Percentiles rank a stretch among this genome's conserved stretches.
Evolutionary conservation across 768 basidiomycete genomes (phyloP).

Genomic region (Plicaturopsis crispa): DNA sequence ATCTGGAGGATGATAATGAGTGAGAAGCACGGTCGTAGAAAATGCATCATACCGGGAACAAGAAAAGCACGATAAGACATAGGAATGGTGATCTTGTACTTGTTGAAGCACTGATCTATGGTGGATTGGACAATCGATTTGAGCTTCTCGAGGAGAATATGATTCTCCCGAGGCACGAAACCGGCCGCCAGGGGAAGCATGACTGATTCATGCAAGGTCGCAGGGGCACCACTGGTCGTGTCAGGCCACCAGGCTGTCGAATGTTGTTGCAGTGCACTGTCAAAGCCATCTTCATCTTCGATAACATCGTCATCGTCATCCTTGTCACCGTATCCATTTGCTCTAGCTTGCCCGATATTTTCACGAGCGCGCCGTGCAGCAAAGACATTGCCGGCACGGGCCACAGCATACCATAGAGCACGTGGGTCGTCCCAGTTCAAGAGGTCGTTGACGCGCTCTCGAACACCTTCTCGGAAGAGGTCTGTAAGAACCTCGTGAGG

Average conservation of each 20-base stretch:
- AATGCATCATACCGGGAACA: slow-evolving; percentile 25
- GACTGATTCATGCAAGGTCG: slow-evolving; percentile 29
- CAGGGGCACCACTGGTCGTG: slow-evolving; percentile 30
- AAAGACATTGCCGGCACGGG: slow-evolving; percentile 14
- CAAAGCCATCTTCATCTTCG: slow-evolving; percentile 12
- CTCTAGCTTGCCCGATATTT: slow-evolving; percentile 17
- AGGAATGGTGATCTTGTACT: slow-evolving; percentile 19
- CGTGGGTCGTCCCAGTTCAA: slow-evolving; percentile 6
- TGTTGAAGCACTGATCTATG: slow-evolving; percentile 14
- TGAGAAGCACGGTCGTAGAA: background rate
- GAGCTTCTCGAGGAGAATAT: slow-evolving; percentile 24
- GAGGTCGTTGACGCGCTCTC: slow-evolving; percentile 1
- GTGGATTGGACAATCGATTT: slow-evolving; percentile 20
- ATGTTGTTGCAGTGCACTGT: slow-evolving; percentile 8
- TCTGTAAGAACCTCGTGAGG: slow-evolving; percentile 14
- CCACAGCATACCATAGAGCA: slow-evolving; percentile 16
- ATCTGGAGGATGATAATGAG: slow-evolving; percentile 17
- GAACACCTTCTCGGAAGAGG: slow-evolving; percentile 4
- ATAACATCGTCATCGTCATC: slow-evolving; percentile 15
- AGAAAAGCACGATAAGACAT: slow-evolving; percentile 30
- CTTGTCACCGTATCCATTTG: slow-evolving; percentile 16
- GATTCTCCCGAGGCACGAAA: slow-evolving; percentile 22
- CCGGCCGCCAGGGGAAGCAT: slow-evolving; percentile 28
- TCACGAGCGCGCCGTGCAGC: slow-evolving; percentile 15
- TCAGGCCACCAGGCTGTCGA: slow-evolving; percentile 36